phyloP scores from a whole-genome alignment of 2,329 filamentous ascomycete species.

The Fusarium nelsonii region DNA sequence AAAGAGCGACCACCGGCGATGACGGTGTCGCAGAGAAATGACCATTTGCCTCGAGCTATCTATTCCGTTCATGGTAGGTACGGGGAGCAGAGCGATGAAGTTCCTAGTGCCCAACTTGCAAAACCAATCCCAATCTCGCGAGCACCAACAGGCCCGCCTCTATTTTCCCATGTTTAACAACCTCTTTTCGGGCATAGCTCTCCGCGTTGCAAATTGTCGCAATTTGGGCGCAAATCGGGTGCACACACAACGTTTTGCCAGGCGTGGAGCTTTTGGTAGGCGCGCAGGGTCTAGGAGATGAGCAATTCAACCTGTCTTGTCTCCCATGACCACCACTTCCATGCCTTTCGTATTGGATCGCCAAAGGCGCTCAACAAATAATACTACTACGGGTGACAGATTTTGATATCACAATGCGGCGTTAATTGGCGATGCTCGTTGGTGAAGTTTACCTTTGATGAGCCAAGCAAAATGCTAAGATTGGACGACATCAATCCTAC shows the following conservation, averaged over 20 bases:
- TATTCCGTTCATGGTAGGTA: slow-evolving; percentile 6
- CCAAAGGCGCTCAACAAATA: slow-evolving; percentile 18
- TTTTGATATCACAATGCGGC: slow-evolving; percentile 21
- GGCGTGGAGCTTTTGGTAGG: slow-evolving; percentile 30
- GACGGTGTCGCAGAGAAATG: slow-evolving; percentile 28
- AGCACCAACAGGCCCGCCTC: slow-evolving; percentile 23
- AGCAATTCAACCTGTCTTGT: slow-evolving; percentile 37
- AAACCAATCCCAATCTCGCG: slow-evolving; percentile 31
- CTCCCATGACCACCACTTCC: slow-evolving; percentile 26
- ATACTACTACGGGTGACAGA: slow-evolving; percentile 25
- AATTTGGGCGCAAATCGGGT: slow-evolving; percentile 30
- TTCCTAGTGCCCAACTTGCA: slow-evolving; percentile 27
- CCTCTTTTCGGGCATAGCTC: slow-evolving; percentile 34
- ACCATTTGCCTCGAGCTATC: slow-evolving; percentile 24
- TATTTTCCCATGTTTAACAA: slow-evolving; percentile 27
- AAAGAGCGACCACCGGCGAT: slow-evolving; percentile 16
- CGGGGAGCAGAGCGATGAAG: slow-evolving; percentile 25
- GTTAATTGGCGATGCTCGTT: slow-evolving; percentile 6
- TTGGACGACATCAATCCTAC: slow-evolving; percentile 5
- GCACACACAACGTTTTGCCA: slow-evolving; percentile 16
- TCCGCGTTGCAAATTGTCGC: slow-evolving; percentile 36
- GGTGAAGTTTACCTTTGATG: slow-evolving; percentile 11
- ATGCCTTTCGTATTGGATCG: slow-evolving; percentile 26
- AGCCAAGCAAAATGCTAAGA: slow-evolving; percentile 31
- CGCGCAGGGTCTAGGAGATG: slow-evolving; percentile 30